Percentiles rank a stretch among this genome's conserved stretches.
These are phyloP conservation scores for Aspergillus saccharolyticus DNA, from an alignment of 495 filamentous ascomycete genomes.

Conservation along the genomic window DNA sequence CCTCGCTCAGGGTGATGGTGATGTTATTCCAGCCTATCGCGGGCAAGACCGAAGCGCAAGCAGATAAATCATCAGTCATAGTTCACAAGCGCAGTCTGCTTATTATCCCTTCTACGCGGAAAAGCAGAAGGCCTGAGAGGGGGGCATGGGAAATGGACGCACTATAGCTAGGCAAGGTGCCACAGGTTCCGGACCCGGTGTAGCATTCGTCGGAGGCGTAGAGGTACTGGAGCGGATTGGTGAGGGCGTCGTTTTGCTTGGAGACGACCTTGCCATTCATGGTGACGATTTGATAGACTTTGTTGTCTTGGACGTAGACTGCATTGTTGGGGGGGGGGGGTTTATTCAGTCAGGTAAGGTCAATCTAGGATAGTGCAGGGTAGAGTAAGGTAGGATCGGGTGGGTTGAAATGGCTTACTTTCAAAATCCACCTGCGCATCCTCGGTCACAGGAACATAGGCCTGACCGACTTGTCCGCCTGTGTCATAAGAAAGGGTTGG, in stretches of 20 bases:
- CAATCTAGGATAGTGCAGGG: too few relatives aligned
- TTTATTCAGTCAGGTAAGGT: background rate
- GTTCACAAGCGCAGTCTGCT: too few relatives aligned
- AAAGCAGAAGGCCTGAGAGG: too few relatives aligned
- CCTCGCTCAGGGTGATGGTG: conserved; percentile 14
- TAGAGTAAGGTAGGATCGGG: too few relatives aligned
- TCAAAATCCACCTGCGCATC: background rate
- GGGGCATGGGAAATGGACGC: background rate
- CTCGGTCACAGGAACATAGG: background rate
- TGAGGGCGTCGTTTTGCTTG: conserved; percentile 2
- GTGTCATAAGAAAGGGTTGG: too few relatives aligned
- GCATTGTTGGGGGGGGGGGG: background rate
- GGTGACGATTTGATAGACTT: background rate
- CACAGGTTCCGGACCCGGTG: conserved; percentile 19
- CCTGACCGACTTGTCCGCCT: background rate
- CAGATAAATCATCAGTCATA: too few relatives aligned
- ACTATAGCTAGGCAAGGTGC: conserved; percentile 13
- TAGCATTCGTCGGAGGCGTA: conserved; percentile 22
- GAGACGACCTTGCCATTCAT: background rate
- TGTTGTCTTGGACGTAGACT: background rate
- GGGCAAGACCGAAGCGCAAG: too few relatives aligned
- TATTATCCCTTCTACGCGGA: too few relatives aligned
- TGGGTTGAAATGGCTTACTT: too few relatives aligned
- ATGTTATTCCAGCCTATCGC: conserved; percentile 12
- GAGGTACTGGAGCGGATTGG: conserved; percentile 13